Percentiles rank a stretch among this genome's conserved stretches.
Conservation (phyloP, 2,329 filamentous ascomycete species). For the Phialemonium atrogriseum region DNA sequence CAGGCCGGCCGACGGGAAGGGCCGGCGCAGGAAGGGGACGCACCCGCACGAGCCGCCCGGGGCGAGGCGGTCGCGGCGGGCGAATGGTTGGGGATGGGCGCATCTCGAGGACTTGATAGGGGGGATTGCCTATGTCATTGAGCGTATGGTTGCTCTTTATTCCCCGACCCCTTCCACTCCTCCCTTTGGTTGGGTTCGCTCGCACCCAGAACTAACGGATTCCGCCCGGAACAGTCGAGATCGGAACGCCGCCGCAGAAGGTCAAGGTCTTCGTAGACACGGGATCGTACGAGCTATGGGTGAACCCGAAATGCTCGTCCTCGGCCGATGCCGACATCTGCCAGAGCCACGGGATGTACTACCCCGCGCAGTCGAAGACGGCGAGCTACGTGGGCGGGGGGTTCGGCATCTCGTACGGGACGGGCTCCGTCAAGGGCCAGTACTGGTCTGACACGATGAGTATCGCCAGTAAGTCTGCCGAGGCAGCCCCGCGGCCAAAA, state of each 20-base stretch:
- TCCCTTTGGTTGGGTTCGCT: background rate
- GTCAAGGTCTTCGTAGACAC: slow-evolving; percentile 28
- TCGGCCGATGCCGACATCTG: slow-evolving; percentile 22
- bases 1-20: background rate
- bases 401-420: slow-evolving; percentile 22
- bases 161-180: background rate
- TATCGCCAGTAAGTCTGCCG: slow-evolving; percentile 16
- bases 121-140: slow-evolving; percentile 1
- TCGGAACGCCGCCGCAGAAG: slow-evolving; percentile 26
- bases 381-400: slow-evolving; percentile 16
- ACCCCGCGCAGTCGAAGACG: slow-evolving; percentile 21
- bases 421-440: slow-evolving; percentile 21
- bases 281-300: slow-evolving; percentile 27
- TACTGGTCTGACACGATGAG: slow-evolving; percentile 24
- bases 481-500: background rate
- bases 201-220: slow-evolving; percentile 4
- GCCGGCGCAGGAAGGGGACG: background rate
- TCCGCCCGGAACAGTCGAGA: slow-evolving; percentile 17
- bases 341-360: slow-evolving; percentile 23
- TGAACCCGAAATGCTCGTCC: slow-evolving; percentile 24
- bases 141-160: background rate
- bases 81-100: slow-evolving; percentile 2
- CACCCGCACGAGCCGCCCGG: background rate
- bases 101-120: slow-evolving; percentile 3
- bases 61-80: background rate